Conservation (phyloP, 2,329 filamentous ascomycete species). For the Colletotrichum orchidophilum region DNA sequence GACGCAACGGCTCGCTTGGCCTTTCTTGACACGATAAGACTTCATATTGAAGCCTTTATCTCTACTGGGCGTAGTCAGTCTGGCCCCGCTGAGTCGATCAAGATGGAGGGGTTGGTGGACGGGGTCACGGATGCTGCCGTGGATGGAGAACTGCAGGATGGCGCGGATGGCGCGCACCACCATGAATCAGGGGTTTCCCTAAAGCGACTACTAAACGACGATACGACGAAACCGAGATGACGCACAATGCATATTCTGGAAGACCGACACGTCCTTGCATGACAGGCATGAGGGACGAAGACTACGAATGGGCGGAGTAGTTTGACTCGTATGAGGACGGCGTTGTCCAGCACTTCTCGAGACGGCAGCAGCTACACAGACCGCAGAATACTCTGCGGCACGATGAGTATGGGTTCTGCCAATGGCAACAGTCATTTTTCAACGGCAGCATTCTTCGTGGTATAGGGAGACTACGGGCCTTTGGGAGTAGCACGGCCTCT, state of each 20-base stretch:
- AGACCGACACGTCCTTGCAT: not conserved
- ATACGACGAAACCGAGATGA: constrained; percentile 15
- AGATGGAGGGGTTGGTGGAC: not conserved
- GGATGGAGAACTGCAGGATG: not conserved
- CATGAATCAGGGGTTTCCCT: constrained; percentile 3
- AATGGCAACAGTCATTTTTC: not conserved
- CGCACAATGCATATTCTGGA: not conserved
- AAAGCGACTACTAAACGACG: constrained; percentile 14
- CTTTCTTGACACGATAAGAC: constrained; percentile 21
- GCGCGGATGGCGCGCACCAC: not conserved
- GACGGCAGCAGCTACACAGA: not conserved
- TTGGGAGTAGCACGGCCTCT: not conserved
- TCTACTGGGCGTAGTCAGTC: not conserved
- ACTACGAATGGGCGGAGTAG: not conserved
- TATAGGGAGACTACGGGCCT: not conserved
- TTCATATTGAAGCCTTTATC: constrained; percentile 12
- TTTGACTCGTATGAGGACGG: not conserved
- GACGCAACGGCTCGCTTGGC: not conserved
- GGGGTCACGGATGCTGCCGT: not conserved
- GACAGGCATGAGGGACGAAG: not conserved
- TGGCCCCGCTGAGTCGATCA: not conserved
- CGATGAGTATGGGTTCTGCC: not conserved
- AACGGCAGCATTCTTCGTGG: not conserved
- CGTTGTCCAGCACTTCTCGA: not conserved
- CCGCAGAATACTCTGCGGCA: not conserved